Conservation (phyloP, 805 yeast genomes). For the Monosporozyma aerobia region DNA sequence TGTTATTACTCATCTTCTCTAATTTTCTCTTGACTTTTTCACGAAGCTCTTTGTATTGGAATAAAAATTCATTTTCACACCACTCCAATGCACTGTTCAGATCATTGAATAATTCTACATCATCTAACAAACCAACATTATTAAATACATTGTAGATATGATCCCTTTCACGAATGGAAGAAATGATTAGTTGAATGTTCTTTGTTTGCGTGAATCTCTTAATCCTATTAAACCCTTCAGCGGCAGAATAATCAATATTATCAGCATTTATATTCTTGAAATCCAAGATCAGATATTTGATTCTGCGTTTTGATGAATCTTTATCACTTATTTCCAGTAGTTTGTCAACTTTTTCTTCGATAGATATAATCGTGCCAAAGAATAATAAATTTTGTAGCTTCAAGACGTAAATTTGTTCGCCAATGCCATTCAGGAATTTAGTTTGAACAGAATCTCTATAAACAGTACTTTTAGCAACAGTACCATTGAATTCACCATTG, state of each 20-base stretch:
- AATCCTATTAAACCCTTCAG: slow-evolving; percentile 87
- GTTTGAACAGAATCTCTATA: slow-evolving; percentile 84
- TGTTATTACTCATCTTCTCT: not conserved
- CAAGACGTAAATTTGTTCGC: slow-evolving; percentile 81
- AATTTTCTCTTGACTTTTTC: slow-evolving; percentile 15
- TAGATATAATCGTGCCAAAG: slow-evolving; percentile 91
- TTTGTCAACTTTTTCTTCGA: slow-evolving; percentile 64
- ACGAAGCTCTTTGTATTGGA: slow-evolving; percentile 31
- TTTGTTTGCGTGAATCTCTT: slow-evolving; percentile 66
- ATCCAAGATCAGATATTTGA: slow-evolving; percentile 75
- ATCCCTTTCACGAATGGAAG: slow-evolving; percentile 65
- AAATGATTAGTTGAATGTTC: slow-evolving; percentile 61
- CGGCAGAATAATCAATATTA: slow-evolving; percentile 85
- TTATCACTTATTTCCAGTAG: slow-evolving; percentile 47
- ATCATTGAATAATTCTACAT: slow-evolving; percentile 54
- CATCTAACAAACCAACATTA: slow-evolving; percentile 75
- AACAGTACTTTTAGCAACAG: slow-evolving; percentile 84
- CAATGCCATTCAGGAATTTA: slow-evolving; percentile 74
- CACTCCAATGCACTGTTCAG: slow-evolving; percentile 87
- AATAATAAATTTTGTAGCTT: slow-evolving; percentile 83
- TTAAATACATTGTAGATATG: slow-evolving; percentile 60
- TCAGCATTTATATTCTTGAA: slow-evolving; percentile 65
- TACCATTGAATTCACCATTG: slow-evolving; percentile 75
- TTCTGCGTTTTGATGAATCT: slow-evolving; percentile 40
- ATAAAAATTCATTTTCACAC: slow-evolving; percentile 87